Evolutionary conservation across 768 basidiomycete genomes (phyloP).

Genomic region (Tulasnella sp.): DNA sequence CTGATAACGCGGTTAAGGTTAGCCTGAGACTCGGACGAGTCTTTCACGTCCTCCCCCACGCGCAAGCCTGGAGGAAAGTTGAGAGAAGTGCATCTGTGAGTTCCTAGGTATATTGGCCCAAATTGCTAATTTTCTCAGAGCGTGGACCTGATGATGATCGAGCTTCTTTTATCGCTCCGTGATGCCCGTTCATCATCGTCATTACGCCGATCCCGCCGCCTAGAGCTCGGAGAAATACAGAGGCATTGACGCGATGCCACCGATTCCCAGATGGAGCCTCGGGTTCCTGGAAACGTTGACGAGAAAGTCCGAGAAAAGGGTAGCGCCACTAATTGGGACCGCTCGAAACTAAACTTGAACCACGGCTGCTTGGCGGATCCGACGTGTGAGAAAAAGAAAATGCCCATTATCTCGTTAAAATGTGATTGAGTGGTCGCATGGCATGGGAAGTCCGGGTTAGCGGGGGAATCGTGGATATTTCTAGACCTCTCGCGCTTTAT

Average conservation of each 20-base stretch:
- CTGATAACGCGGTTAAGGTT: slow-evolving; percentile 17
- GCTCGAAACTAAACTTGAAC: not conserved
- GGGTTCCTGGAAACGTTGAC: not conserved
- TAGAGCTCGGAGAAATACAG: not conserved
- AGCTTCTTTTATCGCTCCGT: not conserved
- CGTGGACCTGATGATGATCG: not conserved
- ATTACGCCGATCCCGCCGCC: not conserved
- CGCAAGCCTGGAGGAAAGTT: slow-evolving; percentile 3
- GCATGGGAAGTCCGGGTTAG: not conserved
- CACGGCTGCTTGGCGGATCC: not conserved
- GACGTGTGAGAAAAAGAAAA: not conserved
- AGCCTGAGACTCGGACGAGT: slow-evolving; percentile 10
- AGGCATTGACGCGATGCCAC: not conserved
- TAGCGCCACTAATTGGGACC: not conserved
- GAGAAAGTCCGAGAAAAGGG: not conserved
- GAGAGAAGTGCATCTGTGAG: not conserved
- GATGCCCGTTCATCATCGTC: not conserved
- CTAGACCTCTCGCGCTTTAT: not conserved
- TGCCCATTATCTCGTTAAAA: not conserved
- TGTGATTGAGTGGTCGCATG: not conserved
- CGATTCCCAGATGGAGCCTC: not conserved
- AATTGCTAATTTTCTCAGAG: slow-evolving; percentile 1
- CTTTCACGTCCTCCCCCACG: not conserved
- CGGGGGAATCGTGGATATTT: not conserved
- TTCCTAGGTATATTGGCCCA: not conserved